These are phyloP conservation scores for Venturia carpophila DNA, from an alignment of 2,329 filamentous ascomycete species.

Conservation along the genomic window DNA sequence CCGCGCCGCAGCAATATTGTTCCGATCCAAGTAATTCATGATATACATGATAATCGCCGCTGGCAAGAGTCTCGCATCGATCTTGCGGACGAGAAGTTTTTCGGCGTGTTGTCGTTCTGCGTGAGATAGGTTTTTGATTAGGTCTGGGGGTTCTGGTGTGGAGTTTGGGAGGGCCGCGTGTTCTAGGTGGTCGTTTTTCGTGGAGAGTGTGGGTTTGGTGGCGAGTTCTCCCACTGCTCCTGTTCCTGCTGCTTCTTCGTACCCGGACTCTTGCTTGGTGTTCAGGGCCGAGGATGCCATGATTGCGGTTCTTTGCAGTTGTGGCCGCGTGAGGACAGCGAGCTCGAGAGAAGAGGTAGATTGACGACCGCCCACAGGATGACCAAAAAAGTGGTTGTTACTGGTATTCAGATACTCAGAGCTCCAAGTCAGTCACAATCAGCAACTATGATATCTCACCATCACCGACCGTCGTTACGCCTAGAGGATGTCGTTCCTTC, in stretches of 20 bases:
- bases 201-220: neutral
- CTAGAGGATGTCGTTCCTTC: too few species aligned
- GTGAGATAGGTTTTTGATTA: slow-evolving; percentile 38
- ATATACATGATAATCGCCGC: slow-evolving; percentile 50
- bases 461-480: neutral
- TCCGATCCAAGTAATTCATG: slow-evolving; percentile 45
- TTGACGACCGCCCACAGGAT: neutral
- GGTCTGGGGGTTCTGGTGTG: slow-evolving; percentile 26
- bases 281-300: neutral
- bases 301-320: neutral
- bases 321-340: neutral
- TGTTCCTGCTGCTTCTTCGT: neutral
- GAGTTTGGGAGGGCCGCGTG: neutral
- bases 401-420: neutral
- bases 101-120: slow-evolving; percentile 49
- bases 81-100: slow-evolving; percentile 56
- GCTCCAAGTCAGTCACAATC: neutral
- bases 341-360: neutral
- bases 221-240: neutral
- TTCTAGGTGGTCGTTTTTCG: neutral
- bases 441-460: neutral
- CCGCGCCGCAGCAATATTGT: slow-evolving; percentile 60
- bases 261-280: neutral
- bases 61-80: slow-evolving; percentile 60
- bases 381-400: neutral